Evolutionary conservation across 2,329 filamentous ascomycete species (phyloP).

Genomic region (Colletotrichum chrysophilum): DNA sequence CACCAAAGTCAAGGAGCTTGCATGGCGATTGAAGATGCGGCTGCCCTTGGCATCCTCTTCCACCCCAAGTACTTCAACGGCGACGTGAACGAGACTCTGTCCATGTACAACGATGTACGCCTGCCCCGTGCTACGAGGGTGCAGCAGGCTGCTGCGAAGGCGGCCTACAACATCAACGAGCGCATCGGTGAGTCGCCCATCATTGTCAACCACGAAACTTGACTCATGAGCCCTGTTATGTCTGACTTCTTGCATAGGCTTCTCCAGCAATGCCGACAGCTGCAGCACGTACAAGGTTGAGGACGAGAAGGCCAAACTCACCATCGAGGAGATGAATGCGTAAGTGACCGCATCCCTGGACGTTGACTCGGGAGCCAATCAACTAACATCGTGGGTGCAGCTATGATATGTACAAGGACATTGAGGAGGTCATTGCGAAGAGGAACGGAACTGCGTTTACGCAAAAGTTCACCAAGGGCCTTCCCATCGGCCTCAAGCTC

Average conservation of each 20-base stretch:
- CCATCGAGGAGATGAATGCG: conserved; percentile 73
- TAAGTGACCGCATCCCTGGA: conserved; percentile 38
- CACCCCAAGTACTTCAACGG: conserved; percentile 49
- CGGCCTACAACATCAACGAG: conserved; percentile 67
- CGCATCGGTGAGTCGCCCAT: conserved; percentile 53
- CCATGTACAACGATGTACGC: conserved; percentile 57
- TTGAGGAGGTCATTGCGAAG: conserved; percentile 52
- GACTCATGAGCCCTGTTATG: background rate
- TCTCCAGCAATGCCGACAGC: conserved; percentile 63
- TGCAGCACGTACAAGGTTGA: conserved; percentile 65
- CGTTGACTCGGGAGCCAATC: background rate
- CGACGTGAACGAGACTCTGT: conserved; percentile 51
- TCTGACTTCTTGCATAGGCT: conserved; percentile 44
- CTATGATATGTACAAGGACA: conserved; percentile 64
- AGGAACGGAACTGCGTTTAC: conserved; percentile 36
- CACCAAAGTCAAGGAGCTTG: conserved; percentile 73
- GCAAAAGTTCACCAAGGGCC: conserved; percentile 44
- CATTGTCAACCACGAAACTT: background rate
- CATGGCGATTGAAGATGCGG: conserved; percentile 72
- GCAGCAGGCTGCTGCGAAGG: conserved; percentile 62
- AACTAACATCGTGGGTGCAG: conserved; percentile 30
- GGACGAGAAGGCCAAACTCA: conserved; percentile 65
- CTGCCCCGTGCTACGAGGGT: conserved; percentile 60
- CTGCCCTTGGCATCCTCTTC: conserved; percentile 67
- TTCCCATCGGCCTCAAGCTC: conserved; percentile 52